Evolutionary conservation across 768 basidiomycete species (phyloP).

Genomic region (Dentipellis sp.): DNA sequence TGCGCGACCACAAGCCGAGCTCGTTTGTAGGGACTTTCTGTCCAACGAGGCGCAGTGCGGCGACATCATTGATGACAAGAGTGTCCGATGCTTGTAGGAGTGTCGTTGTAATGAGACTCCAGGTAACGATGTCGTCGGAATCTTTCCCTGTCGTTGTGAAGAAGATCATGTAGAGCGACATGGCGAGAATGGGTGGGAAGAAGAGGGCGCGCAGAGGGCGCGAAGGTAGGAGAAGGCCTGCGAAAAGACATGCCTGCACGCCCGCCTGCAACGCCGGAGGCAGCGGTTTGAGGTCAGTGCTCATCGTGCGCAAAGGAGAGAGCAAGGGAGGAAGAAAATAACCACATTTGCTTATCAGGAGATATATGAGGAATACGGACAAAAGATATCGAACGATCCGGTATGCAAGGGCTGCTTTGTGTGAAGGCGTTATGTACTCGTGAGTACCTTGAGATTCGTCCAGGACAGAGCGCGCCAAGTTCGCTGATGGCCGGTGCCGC

Average conservation of each 20-base stretch:
- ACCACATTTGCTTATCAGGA: too few species aligned
- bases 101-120: background rate
- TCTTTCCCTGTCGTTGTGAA: background rate
- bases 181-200: background rate
- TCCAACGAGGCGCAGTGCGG: background rate
- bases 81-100: background rate
- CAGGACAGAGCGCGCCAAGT: too few species aligned
- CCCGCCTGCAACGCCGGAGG: background rate
- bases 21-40: background rate
- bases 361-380: too few species aligned
- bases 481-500: too few species aligned
- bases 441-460: too few species aligned
- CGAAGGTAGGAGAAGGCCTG: background rate
- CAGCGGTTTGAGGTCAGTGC: background rate
- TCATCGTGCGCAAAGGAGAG: background rate
- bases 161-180: background rate
- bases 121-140: background rate
- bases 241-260: background rate
- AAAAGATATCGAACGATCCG: too few species aligned
- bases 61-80: background rate
- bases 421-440: too few species aligned
- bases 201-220: background rate
- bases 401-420: too few species aligned
- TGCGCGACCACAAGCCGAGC: background rate
- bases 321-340: too few species aligned